These are phyloP conservation scores for Cornus controversa DNA, from an alignment of 148 eudicot species.

Conservation along the genomic window DNA sequence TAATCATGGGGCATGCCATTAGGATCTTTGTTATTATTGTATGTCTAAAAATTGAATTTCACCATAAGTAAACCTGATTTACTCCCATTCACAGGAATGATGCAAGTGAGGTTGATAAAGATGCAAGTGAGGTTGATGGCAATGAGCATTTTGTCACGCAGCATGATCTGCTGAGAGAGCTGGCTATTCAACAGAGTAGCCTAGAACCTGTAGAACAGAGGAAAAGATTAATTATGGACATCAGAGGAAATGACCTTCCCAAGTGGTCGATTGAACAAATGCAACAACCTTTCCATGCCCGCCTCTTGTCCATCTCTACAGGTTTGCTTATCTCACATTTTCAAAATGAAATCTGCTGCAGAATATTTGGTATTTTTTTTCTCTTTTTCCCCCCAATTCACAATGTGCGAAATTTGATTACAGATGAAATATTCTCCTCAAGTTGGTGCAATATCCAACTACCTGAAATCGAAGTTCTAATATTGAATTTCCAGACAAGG, in stretches of 20 bases:
- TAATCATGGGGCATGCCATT: not conserved
- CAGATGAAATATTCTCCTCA: slow-evolving; percentile 23
- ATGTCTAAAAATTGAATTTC: not conserved
- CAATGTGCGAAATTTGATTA: not conserved
- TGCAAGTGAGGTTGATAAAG: slow-evolving; percentile 1
- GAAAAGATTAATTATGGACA: slow-evolving; percentile 17
- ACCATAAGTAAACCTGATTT: not conserved
- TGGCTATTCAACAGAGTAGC: slow-evolving; percentile 15
- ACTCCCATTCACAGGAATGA: slow-evolving; percentile 8
- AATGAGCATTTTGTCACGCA: slow-evolving; percentile 17
- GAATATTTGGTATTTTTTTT: not conserved
- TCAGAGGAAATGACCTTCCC: slow-evolving; percentile 16
- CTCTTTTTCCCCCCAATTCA: not conserved
- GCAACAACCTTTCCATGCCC: slow-evolving; percentile 13
- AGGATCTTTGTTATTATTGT: not conserved
- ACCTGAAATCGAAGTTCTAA: slow-evolving; percentile 15
- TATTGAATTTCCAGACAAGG: slow-evolving; percentile 13
- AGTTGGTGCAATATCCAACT: slow-evolving; percentile 13
- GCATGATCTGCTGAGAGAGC: slow-evolving; percentile 26
- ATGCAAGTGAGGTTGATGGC: not conserved
- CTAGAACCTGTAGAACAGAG: slow-evolving; percentile 10
- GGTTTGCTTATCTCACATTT: slow-evolving; percentile 1
- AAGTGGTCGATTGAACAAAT: not conserved
- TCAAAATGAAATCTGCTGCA: not conserved
- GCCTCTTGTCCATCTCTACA: slow-evolving; percentile 28